Evolutionary conservation across 2,329 filamentous ascomycete species (phyloP).

Genomic region (Aspergillus transmontanensis): DNA sequence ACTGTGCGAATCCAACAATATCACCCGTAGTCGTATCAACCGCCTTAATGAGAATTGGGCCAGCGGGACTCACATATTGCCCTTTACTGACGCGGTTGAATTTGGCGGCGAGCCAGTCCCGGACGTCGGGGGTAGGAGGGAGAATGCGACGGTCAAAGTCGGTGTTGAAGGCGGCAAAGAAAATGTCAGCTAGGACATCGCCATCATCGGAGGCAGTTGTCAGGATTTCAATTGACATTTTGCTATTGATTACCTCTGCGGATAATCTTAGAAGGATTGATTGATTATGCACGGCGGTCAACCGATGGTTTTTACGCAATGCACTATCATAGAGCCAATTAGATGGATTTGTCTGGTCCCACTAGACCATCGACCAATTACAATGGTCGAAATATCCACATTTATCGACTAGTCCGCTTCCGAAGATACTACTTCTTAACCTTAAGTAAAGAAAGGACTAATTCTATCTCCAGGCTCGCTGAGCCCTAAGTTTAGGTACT

Average conservation of each 20-base stretch:
- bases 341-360: too few relatives aligned
- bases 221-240: not conserved
- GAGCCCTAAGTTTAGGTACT: too few relatives aligned
- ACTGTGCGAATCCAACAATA: not conserved
- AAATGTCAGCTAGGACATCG: not conserved
- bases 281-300: too few relatives aligned
- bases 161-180: not conserved
- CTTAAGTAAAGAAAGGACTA: too few relatives aligned
- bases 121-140: not conserved
- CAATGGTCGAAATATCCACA: too few relatives aligned
- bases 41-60: not conserved
- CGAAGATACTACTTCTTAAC: too few relatives aligned
- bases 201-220: not conserved
- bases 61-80: not conserved
- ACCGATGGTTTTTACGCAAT: too few relatives aligned
- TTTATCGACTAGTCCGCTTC: too few relatives aligned
- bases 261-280: not conserved
- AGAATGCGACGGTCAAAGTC: not conserved
- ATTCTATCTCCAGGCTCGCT: too few relatives aligned
- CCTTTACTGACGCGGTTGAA: not conserved
- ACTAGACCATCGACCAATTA: too few relatives aligned
- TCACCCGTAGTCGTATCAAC: not conserved
- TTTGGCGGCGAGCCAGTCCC: not conserved
- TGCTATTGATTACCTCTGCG: not conserved
- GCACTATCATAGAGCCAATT: too few relatives aligned